Evolutionary conservation across 345 rosid genomes (phyloP).

Genomic region (Euphorbia tirucalli): DNA sequence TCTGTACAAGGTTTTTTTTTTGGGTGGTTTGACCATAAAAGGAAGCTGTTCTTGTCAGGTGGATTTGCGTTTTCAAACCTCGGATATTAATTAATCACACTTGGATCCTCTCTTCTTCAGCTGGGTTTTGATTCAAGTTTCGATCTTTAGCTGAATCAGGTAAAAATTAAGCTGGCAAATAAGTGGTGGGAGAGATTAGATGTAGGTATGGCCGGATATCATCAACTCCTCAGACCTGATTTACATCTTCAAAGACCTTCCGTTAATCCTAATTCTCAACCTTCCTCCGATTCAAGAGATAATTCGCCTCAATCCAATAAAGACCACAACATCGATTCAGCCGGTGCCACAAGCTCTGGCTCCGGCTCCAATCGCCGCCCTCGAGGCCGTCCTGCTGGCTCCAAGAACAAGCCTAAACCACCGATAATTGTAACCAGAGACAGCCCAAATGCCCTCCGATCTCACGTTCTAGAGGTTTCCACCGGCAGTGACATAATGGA

Average conservation of each 20-base stretch:
- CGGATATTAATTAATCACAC: too few relatives aligned
- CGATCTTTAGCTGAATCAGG: not conserved
- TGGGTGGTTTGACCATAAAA: too few relatives aligned
- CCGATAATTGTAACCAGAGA: conserved; percentile 72
- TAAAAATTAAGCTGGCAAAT: conserved; percentile 37
- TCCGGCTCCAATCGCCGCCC: conserved; percentile 48
- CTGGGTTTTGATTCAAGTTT: too few relatives aligned
- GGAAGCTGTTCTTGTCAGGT: too few relatives aligned
- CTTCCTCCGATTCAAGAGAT: conserved; percentile 43
- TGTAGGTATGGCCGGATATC: conserved; percentile 51
- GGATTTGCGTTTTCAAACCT: too few relatives aligned
- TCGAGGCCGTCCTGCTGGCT: conserved; percentile 79
- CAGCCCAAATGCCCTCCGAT: conserved; percentile 72
- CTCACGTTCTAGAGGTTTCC: conserved; percentile 70
- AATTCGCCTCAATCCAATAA: conserved; percentile 14
- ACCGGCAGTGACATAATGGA: conserved; percentile 64
- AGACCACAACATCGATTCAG: conserved; percentile 16
- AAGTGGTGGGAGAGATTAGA: conserved; percentile 48
- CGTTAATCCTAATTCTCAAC: too few relatives aligned
- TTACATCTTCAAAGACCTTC: conserved; percentile 50
- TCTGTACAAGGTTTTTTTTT: too few relatives aligned
- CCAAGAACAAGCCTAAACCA: conserved; percentile 71
- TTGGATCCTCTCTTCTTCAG: too few relatives aligned
- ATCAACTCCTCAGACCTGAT: conserved; percentile 47
- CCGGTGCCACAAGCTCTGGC: conserved; percentile 4